Percentiles rank a stretch among this genome's conserved stretches.
phyloP scores from a whole-genome alignment of 805 yeast species.

The Monosporozyma siamensis region DNA sequence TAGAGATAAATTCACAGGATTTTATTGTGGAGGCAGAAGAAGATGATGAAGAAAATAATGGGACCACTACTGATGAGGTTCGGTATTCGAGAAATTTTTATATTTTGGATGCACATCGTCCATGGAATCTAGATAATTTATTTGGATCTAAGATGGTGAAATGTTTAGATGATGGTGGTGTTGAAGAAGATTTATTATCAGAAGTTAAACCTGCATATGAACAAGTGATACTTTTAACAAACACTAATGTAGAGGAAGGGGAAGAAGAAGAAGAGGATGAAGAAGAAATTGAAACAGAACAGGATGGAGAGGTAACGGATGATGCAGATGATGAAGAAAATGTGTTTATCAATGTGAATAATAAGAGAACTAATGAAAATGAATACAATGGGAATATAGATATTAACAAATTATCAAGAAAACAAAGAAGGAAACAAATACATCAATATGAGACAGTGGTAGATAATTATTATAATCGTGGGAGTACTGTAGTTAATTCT shows the following conservation, averaged over 20 bases:
- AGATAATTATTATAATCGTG: constrained; percentile 74
- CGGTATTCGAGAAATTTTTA: constrained; percentile 52
- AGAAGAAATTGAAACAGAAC: constrained; percentile 23
- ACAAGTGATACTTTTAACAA: constrained; percentile 36
- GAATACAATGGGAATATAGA: constrained; percentile 3
- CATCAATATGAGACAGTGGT: constrained; percentile 44
- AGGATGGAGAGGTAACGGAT: constrained; percentile 17
- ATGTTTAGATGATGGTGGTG: constrained; percentile 81
- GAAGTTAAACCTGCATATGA: constrained; percentile 56
- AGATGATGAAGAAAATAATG: too few relatives aligned
- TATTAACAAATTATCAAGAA: constrained; percentile 6
- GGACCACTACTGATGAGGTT: constrained; percentile 11
- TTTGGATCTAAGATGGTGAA: constrained; percentile 71
- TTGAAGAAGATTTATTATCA: constrained; percentile 44
- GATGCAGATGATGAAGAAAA: constrained; percentile 29
- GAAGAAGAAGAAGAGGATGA: too few relatives aligned
- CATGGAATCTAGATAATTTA: constrained; percentile 91
- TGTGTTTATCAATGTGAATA: constrained; percentile 17
- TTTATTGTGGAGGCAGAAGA: constrained; percentile 37
- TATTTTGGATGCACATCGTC: constrained; percentile 85
- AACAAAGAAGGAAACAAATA: constrained; percentile 34
- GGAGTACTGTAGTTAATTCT: constrained; percentile 68
- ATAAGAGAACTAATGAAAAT: constrained; percentile 19
- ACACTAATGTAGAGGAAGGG: too few relatives aligned
- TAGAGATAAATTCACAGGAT: constrained; percentile 52